Evolutionary conservation across 225 moss, liverwort and hornwort species (phyloP), one percentile per base, ranked within the genome.

Genomic region (Bryoerythrophyllum caledonicum): DNA sequence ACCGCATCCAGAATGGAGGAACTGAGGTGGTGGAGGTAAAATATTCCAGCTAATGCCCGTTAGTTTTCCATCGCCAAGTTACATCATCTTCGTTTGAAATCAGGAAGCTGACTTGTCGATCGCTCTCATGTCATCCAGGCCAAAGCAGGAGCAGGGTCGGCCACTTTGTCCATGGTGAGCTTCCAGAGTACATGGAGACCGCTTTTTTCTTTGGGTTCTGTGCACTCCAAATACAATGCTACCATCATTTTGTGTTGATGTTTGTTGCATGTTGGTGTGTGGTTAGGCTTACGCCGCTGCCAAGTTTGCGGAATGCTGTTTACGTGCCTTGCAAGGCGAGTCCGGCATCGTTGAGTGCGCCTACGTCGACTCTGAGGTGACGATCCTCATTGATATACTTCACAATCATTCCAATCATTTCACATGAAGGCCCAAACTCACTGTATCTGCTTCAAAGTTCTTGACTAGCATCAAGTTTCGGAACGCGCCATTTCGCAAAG

Each of bases 21-120:
- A 99, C 99, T 53, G 99, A 99, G 84, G 99, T 99, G 56, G 99
- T 99, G 73, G 99, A 99, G 94, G 99, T 99, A 91, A n/a, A 57
- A 63, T 46, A 3, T 32, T 32, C 55, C 46, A 53, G n/a, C n/a
- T n/a, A 60, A 38, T 6, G 48, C 27, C 11, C 2, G 7, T 60
- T 56, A n/a, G 54, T 26, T 27, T 51, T 64, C 1, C 63, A 58
- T 20, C 40, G 48, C n/a, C n/a, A n/a, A n/a, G n/a, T n/a, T n/a
- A n/a, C n/a, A n/a, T n/a, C n/a, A n/a, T n/a, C n/a, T n/a, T n/a
- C n/a, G n/a, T n/a, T n/a, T n/a, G 26, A 16, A n/a, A 43, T 70
- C 26, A 41, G 23, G 11, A 41, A 58, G 38, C 38, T 81, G 63
- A 80, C 63, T 63, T 75, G 37, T 70, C 78, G 23, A 58, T 70